A percentile compares a stretch with the other conserved stretches of the same genome.
These are phyloP conservation scores for Phytophthora crassamura DNA, from an alignment of 352 stramenopile genomes.

Conservation along the genomic window DNA sequence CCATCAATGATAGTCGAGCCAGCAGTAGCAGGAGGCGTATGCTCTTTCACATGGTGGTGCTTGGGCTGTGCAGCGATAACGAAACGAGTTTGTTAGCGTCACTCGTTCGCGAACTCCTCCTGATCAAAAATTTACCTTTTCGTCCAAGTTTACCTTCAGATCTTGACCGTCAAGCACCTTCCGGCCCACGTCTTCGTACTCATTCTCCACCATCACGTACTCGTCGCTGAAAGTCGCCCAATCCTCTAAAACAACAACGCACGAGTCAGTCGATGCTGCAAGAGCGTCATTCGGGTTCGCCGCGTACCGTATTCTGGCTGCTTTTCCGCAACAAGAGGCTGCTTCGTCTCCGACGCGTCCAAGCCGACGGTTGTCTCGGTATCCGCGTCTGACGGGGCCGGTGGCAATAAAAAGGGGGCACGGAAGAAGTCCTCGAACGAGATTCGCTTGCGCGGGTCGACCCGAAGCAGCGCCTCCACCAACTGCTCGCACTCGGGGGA, in stretches of 20 bases:
- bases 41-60: conserved; percentile 24
- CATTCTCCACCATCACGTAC: conserved; percentile 85
- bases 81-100: conserved; percentile 11
- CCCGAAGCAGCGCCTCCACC: conserved; percentile 62
- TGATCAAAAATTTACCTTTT: conserved; percentile 32
- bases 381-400: conserved; percentile 43
- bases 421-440: conserved; percentile 86
- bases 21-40: conserved; percentile 10
- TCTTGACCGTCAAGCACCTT: conserved; percentile 72
- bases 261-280: neutral
- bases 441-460: conserved; percentile 70
- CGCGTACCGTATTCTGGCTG: conserved; percentile 65
- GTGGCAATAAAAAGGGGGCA: conserved; percentile 68
- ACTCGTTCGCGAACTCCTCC: neutral
- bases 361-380: conserved; percentile 25
- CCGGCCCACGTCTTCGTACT: conserved; percentile 81
- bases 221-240: conserved; percentile 80
- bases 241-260: conserved; percentile 44
- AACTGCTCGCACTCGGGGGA: conserved; percentile 71
- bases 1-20: conserved; percentile 31
- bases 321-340: conserved; percentile 74
- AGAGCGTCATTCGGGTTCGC: neutral
- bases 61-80: conserved; percentile 23
- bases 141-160: conserved; percentile 49
- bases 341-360: conserved; percentile 59